A percentile compares a stretch with the other conserved stretches of the same genome.
Evolutionary conservation across 306 rosid genomes (phyloP).

Genomic region (Albizia julibrissin): DNA sequence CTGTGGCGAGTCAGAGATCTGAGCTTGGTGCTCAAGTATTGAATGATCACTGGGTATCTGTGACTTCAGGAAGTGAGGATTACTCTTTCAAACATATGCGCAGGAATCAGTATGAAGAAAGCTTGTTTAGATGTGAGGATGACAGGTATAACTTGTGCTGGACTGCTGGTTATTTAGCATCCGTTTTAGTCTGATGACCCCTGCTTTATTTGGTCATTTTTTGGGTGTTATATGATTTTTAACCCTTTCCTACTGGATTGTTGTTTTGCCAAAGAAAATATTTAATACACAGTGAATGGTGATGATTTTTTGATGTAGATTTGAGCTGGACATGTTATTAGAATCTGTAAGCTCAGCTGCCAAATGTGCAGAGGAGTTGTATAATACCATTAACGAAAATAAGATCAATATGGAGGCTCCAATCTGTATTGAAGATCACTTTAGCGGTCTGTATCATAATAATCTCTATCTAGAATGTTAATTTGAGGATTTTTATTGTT

Average conservation of each 20-base stretch:
- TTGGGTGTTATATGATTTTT: conserved; percentile 17
- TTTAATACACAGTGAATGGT: conserved; percentile 15
- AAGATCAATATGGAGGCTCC: conserved; percentile 59
- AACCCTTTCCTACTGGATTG: conserved; percentile 14
- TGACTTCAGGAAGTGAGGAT: conserved; percentile 99
- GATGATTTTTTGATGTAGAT: conserved; percentile 53
- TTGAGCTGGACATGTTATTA: conserved; percentile 96
- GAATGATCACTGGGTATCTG: conserved; percentile 99
- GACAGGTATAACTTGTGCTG: conserved; percentile 65
- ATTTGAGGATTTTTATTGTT: not conserved
- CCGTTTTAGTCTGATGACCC: conserved; percentile 7
- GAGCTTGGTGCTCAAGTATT: conserved; percentile 85
- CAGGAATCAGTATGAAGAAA: conserved; percentile 95
- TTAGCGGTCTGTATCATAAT: conserved; percentile 67
- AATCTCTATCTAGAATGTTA: conserved; percentile 23
- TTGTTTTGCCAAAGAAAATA: conserved; percentile 21
- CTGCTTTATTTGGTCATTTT: not conserved
- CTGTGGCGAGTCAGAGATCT: conserved; percentile 86
- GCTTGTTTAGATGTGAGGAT: conserved; percentile 96
- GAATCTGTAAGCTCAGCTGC: conserved; percentile 92
- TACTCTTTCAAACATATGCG: conserved; percentile 99
- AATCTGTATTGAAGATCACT: conserved; percentile 73
- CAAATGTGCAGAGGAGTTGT: conserved; percentile 84
- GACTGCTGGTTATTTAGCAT: not conserved
- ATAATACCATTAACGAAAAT: conserved; percentile 65